Conservation (phyloP, 306 rosid genomes). For the Mimosa bimucronata region DNA sequence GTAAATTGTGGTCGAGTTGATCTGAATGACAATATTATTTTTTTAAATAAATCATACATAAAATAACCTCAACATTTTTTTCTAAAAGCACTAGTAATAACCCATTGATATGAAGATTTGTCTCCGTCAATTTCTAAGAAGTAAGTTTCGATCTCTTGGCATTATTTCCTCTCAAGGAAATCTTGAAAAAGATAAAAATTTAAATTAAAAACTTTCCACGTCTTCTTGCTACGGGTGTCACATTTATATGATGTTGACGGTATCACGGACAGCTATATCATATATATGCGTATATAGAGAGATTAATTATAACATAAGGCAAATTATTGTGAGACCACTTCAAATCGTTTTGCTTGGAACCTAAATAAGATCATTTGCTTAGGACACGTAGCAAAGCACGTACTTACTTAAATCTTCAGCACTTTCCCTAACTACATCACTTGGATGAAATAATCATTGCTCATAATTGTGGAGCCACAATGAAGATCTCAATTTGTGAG, state of each 20-base stretch:
- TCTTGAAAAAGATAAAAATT: neutral
- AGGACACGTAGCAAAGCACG: neutral
- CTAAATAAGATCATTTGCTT: neutral
- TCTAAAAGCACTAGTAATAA: too few relatives aligned
- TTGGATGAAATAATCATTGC: neutral
- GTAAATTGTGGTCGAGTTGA: too few relatives aligned
- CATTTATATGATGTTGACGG: neutral
- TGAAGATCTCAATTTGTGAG: neutral
- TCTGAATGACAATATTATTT: neutral
- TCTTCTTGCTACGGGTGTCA: neutral
- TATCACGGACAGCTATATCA: neutral
- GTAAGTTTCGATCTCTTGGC: neutral
- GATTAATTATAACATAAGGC: neutral
- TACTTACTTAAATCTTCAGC: neutral
- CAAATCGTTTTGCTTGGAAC: neutral
- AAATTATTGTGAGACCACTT: conserved; percentile 9
- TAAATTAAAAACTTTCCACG: neutral
- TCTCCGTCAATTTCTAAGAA: too few relatives aligned
- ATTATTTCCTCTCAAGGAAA: neutral
- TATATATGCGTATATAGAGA: too few relatives aligned
- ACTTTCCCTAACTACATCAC: neutral
- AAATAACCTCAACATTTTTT: neutral
- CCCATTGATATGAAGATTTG: too few relatives aligned
- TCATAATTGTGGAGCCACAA: neutral
- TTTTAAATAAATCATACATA: too few relatives aligned